phyloP scores from a whole-genome alignment of 257 asterid species.

The Cruciata laevipes region DNA sequence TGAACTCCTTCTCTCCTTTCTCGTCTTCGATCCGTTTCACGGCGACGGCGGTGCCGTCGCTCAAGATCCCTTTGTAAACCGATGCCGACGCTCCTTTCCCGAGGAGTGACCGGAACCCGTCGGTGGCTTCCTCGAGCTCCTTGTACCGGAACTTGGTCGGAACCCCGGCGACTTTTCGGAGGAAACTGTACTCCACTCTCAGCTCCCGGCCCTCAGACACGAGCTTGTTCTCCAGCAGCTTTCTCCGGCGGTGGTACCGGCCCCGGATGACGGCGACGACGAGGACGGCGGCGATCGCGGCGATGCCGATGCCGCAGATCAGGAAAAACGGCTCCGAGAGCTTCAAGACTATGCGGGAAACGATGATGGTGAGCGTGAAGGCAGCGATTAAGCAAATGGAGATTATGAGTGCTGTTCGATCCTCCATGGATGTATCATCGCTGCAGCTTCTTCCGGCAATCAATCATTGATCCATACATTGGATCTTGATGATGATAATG shows the following conservation, averaged over 20 bases:
- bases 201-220: slow-evolving; percentile 63
- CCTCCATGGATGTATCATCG: slow-evolving; percentile 39
- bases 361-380: slow-evolving; percentile 30
- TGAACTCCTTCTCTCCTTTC: slow-evolving; percentile 54
- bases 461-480: not conserved
- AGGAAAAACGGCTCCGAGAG: slow-evolving; percentile 45
- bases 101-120: slow-evolving; percentile 42
- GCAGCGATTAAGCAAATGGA: slow-evolving; percentile 27
- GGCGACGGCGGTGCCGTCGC: slow-evolving; percentile 56
- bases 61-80: slow-evolving; percentile 56
- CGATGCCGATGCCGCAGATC: slow-evolving; percentile 48
- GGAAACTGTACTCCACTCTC: slow-evolving; percentile 70
- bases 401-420: slow-evolving; percentile 36
- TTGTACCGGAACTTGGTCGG: slow-evolving; percentile 59
- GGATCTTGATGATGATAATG: not conserved
- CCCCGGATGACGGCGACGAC: slow-evolving; percentile 25
- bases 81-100: slow-evolving; percentile 68
- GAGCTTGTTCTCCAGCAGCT: slow-evolving; percentile 32
- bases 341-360: slow-evolving; percentile 39
- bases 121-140: slow-evolving; percentile 68
- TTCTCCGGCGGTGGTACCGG: slow-evolving; percentile 33
- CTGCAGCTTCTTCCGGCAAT: slow-evolving; percentile 10
- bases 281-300: slow-evolving; percentile 46
- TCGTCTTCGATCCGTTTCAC: slow-evolving; percentile 76
- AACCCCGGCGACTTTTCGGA: slow-evolving; percentile 72